phyloP scores from a whole-genome alignment of 148 eudicot genomes.

The Rhododendron ferrugineum region DNA sequence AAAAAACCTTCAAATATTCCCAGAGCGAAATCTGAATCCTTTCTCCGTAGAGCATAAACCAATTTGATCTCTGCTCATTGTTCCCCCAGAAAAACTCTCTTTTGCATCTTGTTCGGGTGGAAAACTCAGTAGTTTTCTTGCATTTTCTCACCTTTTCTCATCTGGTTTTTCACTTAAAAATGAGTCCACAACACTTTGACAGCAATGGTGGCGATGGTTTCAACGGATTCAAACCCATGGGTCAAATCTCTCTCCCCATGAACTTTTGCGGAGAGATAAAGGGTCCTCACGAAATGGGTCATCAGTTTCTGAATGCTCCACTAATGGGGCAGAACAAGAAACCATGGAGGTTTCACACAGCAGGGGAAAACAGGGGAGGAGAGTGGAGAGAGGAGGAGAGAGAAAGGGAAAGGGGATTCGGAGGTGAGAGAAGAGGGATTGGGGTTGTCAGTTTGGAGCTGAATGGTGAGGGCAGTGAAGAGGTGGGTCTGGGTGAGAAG shows the following conservation, averaged over 20 bases:
- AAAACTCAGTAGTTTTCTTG: neutral
- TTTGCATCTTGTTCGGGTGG: neutral
- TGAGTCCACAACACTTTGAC: conserved; percentile 6
- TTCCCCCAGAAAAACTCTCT: neutral
- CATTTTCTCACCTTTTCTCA: neutral
- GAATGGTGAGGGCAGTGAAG: neutral
- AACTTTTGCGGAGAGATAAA: neutral
- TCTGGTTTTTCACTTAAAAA: neutral
- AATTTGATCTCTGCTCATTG: neutral
- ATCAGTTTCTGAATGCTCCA: conserved; percentile 4
- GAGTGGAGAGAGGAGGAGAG: neutral
- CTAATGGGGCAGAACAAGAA: neutral
- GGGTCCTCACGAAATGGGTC: conserved; percentile 15
- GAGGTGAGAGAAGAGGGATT: neutral
- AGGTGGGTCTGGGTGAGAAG: neutral
- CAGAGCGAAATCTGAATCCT: neutral
- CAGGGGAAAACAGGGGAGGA: neutral
- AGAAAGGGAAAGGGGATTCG: neutral
- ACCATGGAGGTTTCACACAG: neutral
- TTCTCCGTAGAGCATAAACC: neutral
- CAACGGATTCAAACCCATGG: neutral
- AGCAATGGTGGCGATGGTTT: neutral
- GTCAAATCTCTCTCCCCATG: conserved; percentile 14
- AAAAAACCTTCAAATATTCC: neutral
- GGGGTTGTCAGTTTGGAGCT: neutral